These are phyloP conservation scores for Colletotrichum falcatum DNA, from an alignment of 2,329 filamentous ascomycete species.

Conservation along the genomic window DNA sequence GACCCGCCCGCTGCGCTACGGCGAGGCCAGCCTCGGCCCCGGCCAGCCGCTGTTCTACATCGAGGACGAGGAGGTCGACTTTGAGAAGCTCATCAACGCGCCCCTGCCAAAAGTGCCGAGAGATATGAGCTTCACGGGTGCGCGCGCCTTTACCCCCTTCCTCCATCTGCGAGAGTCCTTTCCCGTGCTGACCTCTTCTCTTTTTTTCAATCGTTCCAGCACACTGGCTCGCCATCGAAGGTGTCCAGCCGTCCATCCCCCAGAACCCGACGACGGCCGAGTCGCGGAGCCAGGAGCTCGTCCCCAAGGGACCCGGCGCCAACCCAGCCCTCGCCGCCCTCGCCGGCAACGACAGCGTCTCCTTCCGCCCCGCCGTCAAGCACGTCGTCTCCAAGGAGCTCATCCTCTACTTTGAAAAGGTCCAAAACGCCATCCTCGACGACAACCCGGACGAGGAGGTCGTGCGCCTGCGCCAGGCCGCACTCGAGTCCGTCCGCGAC, in stretches of 20 bases:
- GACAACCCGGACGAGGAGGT: slow-evolving; percentile 85
- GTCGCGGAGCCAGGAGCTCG: slow-evolving; percentile 83
- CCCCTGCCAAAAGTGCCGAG: slow-evolving; percentile 93
- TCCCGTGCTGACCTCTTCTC: slow-evolving; percentile 38
- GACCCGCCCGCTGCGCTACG: slow-evolving; percentile 87
- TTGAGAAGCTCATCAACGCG: slow-evolving; percentile 98
- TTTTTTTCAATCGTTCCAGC: slow-evolving; percentile 61
- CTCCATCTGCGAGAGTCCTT: background rate
- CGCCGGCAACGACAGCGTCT: slow-evolving; percentile 84
- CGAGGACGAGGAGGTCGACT: slow-evolving; percentile 98
- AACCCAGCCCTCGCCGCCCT: slow-evolving; percentile 87
- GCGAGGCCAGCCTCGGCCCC: slow-evolving; percentile 92
- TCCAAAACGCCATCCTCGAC: slow-evolving; percentile 88
- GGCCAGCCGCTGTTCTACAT: slow-evolving; percentile 97
- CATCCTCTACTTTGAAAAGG: slow-evolving; percentile 96
- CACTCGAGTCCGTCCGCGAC: slow-evolving; percentile 84
- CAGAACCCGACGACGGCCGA: slow-evolving; percentile 94
- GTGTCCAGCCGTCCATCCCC: slow-evolving; percentile 94
- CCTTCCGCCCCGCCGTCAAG: slow-evolving; percentile 91
- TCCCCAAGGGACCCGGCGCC: slow-evolving; percentile 89
- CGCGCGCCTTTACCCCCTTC: slow-evolving; percentile 46
- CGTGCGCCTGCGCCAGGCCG: slow-evolving; percentile 80
- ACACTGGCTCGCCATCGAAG: slow-evolving; percentile 98
- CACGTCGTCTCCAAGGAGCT: slow-evolving; percentile 97
- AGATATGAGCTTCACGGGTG: slow-evolving; percentile 92